phyloP scores from a whole-genome alignment of 2,329 filamentous ascomycete genomes.

The Cladosporium sp. region DNA sequence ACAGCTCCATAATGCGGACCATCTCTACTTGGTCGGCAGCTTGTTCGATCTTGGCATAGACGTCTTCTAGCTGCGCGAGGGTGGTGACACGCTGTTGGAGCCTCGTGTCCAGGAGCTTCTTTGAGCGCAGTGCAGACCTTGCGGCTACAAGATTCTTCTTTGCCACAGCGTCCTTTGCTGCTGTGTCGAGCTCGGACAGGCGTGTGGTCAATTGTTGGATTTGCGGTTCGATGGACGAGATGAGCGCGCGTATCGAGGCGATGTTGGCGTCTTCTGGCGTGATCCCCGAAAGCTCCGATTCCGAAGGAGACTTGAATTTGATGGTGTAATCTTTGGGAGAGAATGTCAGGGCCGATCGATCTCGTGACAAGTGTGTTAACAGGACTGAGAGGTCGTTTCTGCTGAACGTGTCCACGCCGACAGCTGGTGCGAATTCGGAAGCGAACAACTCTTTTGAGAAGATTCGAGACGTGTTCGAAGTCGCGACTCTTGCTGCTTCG shows the following conservation, averaged over 20 bases:
- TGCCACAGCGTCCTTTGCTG: slow-evolving; percentile 66
- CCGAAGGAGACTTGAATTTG: slow-evolving; percentile 62
- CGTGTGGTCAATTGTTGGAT: slow-evolving; percentile 60
- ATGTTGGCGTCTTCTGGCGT: slow-evolving; percentile 77
- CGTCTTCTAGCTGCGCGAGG: slow-evolving; percentile 75
- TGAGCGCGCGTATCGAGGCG: slow-evolving; percentile 72
- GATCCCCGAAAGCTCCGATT: slow-evolving; percentile 47
- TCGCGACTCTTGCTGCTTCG: slow-evolving; percentile 27
- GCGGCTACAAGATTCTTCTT: slow-evolving; percentile 72
- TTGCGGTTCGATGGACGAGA: slow-evolving; percentile 61
- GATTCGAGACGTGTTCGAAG: slow-evolving; percentile 31
- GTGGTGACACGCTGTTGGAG: slow-evolving; percentile 68
- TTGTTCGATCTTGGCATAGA: slow-evolving; percentile 78
- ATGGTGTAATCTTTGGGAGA: slow-evolving; percentile 51
- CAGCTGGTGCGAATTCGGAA: slow-evolving; percentile 21
- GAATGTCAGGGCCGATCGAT: slow-evolving; percentile 45
- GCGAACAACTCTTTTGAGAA: slow-evolving; percentile 30
- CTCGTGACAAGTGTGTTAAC: slow-evolving; percentile 43
- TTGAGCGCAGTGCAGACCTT: slow-evolving; percentile 72
- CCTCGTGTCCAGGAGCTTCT: slow-evolving; percentile 73
- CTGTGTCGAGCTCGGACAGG: slow-evolving; percentile 45
- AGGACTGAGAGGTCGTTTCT: slow-evolving; percentile 45
- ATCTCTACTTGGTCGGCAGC: slow-evolving; percentile 81
- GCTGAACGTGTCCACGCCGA: slow-evolving; percentile 29
- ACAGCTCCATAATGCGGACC: slow-evolving; percentile 75